Base-by-base conservation (phyloP, 352 stramenopile genomes). In the Hyaloperonospora brassicae region DNA sequence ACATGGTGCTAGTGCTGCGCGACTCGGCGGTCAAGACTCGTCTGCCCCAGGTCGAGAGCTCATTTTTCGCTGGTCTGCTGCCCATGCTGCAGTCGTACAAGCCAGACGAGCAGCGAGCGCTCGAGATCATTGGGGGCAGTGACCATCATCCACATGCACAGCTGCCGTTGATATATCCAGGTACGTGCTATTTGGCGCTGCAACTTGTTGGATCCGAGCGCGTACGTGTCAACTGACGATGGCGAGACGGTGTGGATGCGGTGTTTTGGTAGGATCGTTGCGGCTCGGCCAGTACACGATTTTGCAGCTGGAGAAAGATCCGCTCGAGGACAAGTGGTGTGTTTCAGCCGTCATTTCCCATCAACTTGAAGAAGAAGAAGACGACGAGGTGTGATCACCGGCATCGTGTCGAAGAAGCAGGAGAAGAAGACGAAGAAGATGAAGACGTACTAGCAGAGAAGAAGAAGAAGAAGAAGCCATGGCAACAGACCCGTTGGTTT, bases 241-340 rank as follows among this genome's bases (percentile, higher is more conserved):
- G 4, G 8, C 4, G 27, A 34, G 27, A 34, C 27, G 27, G 27
- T 58, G 12, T 25, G 50, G 23, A 17, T 17, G 17, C 17, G 17
- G 17, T 17, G 17, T 39, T 17, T 17, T 36, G 44, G 48, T 22
- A 91, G 80, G 80, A 10, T 87, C 78, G 10, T 57, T 91, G 42
- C 76, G 70, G 10, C 36, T 70, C 35, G 76, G 80, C n/a, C 76
- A 91, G 41, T 91, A 86, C 49, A 86, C 69, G 12, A 78, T 88
- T n/a, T 55, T 91, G 4, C 62, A 89, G 54, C 62, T 91, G 0
- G 76, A 79, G 43, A 79, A 79, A 62, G 60, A 72, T 35, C 13
- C 47, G 6, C 55, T 64, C 9, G 75, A 87, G 35, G 72, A 65
- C 38, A 68, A 70, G 42, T 89, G 79, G 79, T 27, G 42, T 41